phyloP scores from a whole-genome alignment of 2,329 filamentous ascomycete species.

The Curvularia eragrostidis region DNA sequence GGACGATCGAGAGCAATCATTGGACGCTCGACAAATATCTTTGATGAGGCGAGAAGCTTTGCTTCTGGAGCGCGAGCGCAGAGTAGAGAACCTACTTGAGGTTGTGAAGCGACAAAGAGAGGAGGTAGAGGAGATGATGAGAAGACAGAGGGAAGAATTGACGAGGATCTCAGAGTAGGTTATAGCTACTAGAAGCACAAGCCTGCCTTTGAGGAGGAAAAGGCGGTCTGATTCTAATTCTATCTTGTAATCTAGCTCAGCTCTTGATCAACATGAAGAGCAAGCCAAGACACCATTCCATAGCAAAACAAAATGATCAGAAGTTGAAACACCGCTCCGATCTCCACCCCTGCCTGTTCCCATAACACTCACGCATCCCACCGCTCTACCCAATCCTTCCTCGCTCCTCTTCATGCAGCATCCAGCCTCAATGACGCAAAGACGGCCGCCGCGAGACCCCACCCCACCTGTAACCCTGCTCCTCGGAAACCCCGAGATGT shows the following conservation, averaged over 20 bases:
- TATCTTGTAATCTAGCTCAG: background rate
- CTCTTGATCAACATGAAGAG: background rate
- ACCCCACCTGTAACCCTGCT: background rate
- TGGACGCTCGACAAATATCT: background rate
- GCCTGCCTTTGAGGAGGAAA: background rate
- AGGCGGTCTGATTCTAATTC: background rate
- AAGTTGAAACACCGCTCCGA: background rate
- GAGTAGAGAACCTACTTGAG: background rate
- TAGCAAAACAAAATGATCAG: background rate
- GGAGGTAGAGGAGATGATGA: conserved; percentile 8
- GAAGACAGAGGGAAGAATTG: conserved; percentile 12
- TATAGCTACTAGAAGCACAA: background rate
- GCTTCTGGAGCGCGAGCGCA: background rate
- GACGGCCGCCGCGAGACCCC: background rate
- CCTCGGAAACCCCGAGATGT: conserved; percentile 1
- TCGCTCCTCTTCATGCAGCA: background rate
- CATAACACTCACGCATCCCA: background rate
- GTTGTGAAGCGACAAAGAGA: conserved; percentile 6
- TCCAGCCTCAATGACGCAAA: background rate
- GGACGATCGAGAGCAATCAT: background rate
- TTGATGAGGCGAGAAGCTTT: background rate
- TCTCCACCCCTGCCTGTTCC: background rate
- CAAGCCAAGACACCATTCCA: background rate
- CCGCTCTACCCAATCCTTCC: background rate
- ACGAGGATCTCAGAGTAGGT: background rate